These are phyloP conservation scores for Metrosideros polymorpha DNA, from an alignment of 441 rosid species.

Conservation along the genomic window DNA sequence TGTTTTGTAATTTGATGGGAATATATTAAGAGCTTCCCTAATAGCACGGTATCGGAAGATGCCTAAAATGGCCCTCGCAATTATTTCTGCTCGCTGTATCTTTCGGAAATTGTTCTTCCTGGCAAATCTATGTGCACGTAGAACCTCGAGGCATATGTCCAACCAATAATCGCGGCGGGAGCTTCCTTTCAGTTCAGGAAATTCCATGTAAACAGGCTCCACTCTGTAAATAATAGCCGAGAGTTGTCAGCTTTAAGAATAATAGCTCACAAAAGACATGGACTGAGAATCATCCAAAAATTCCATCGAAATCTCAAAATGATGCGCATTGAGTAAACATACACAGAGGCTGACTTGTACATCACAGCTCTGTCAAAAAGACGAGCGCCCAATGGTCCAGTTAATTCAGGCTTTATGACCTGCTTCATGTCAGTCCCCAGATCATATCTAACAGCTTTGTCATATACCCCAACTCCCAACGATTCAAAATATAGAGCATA, in stretches of 20 bases:
- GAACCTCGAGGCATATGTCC: conserved; percentile 70
- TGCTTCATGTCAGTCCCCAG: conserved; percentile 64
- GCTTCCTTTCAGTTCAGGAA: conserved; percentile 88
- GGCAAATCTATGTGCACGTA: conserved; percentile 59
- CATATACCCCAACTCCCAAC: conserved; percentile 71
- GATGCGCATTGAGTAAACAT: conserved; percentile 13
- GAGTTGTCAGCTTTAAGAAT: background rate
- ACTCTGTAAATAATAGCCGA: conserved; percentile 21
- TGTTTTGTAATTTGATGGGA: conserved; percentile 73
- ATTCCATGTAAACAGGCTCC: conserved; percentile 80
- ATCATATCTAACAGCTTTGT: conserved; percentile 75
- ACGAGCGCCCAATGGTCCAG: conserved; percentile 95
- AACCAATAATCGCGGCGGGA: conserved; percentile 91
- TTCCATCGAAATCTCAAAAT: background rate
- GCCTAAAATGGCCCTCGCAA: conserved; percentile 69
- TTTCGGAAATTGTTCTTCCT: conserved; percentile 54
- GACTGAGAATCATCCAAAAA: background rate
- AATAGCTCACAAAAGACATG: background rate
- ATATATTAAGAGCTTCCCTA: conserved; percentile 66
- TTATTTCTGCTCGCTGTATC: conserved; percentile 54
- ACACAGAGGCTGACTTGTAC: conserved; percentile 72
- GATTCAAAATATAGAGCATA: conserved; percentile 79
- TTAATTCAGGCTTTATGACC: conserved; percentile 80
- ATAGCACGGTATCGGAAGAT: conserved; percentile 65
- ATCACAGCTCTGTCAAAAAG: conserved; percentile 91